Percentiles rank a stretch among this genome's conserved stretches.
phyloP scores from a whole-genome alignment of 306 rosid species.

The Purshia tridentata region DNA sequence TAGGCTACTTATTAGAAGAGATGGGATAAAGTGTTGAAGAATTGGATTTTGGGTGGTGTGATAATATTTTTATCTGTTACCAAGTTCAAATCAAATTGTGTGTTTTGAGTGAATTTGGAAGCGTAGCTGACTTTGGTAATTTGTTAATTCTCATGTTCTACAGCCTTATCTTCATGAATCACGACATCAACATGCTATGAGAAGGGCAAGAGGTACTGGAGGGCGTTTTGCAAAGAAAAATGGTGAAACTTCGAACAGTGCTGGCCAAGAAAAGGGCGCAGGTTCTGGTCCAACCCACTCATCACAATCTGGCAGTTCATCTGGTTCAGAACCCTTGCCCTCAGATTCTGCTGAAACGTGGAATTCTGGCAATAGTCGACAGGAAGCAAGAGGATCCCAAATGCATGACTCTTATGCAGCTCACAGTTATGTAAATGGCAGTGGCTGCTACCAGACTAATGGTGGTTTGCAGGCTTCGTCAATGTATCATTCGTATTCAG shows the following conservation, averaged over 20 bases:
- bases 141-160: constrained; percentile 26
- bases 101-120: background rate
- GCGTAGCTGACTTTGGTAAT: constrained; percentile 15
- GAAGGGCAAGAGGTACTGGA: constrained; percentile 90
- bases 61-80: background rate
- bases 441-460: constrained; percentile 48
- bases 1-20: background rate
- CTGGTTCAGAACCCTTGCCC: constrained; percentile 74
- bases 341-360: constrained; percentile 71
- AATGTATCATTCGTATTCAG: constrained; percentile 42
- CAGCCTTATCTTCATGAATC: constrained; percentile 99
- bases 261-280: constrained; percentile 49
- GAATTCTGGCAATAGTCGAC: constrained; percentile 64
- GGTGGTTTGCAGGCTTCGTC: constrained; percentile 53
- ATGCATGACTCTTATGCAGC: constrained; percentile 25
- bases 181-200: constrained; percentile 96
- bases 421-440: constrained; percentile 43
- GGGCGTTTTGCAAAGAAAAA: constrained; percentile 94
- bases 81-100: background rate
- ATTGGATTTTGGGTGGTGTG: background rate
- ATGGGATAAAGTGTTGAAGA: background rate
- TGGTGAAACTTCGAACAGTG: constrained; percentile 37
- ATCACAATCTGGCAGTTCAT: constrained; percentile 75
- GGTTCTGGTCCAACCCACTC: constrained; percentile 63
- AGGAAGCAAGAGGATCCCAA: constrained; percentile 46